These are phyloP conservation scores for Colletotrichum sp. DNA, from an alignment of 2,329 filamentous ascomycete genomes.

Conservation along the genomic window DNA sequence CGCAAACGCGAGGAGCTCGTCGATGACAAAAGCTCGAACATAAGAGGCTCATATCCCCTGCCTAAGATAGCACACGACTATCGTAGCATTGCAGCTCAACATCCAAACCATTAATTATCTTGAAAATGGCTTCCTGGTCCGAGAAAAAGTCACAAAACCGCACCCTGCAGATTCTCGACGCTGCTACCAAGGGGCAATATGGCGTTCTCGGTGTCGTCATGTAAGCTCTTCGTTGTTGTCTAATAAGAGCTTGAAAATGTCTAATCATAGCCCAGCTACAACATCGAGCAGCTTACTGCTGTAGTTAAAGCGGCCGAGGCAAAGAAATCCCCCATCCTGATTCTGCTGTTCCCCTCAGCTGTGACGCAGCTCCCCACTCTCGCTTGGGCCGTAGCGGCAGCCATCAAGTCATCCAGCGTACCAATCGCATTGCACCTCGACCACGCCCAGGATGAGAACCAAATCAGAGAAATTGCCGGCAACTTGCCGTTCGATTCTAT, in stretches of 20 bases:
- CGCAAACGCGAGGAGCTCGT: not conserved
- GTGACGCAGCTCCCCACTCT: constrained; percentile 11
- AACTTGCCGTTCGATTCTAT: constrained; percentile 70
- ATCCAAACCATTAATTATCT: not conserved
- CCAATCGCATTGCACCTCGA: constrained; percentile 62
- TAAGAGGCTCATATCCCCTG: not conserved
- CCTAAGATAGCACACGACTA: not conserved
- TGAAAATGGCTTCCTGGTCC: not conserved
- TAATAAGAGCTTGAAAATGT: not conserved
- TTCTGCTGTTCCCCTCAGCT: constrained; percentile 63
- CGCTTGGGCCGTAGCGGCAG: constrained; percentile 61
- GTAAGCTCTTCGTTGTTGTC: constrained; percentile 29
- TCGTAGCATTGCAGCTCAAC: not conserved
- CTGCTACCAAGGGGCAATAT: constrained; percentile 58
- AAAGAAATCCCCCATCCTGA: constrained; percentile 69
- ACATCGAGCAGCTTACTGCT: constrained; percentile 73
- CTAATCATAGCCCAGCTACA: constrained; percentile 56
- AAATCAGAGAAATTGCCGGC: constrained; percentile 59
- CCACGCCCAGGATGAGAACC: constrained; percentile 66
- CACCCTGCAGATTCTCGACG: constrained; percentile 47
- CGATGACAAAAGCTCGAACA: not conserved
- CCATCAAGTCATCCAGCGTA: constrained; percentile 5
- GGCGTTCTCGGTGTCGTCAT: constrained; percentile 57
- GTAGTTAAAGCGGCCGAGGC: constrained; percentile 71
- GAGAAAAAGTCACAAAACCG: constrained; percentile 11